Conservation (phyloP, 164 flowering plant species). For the Chimonanthus praecox region DNA sequence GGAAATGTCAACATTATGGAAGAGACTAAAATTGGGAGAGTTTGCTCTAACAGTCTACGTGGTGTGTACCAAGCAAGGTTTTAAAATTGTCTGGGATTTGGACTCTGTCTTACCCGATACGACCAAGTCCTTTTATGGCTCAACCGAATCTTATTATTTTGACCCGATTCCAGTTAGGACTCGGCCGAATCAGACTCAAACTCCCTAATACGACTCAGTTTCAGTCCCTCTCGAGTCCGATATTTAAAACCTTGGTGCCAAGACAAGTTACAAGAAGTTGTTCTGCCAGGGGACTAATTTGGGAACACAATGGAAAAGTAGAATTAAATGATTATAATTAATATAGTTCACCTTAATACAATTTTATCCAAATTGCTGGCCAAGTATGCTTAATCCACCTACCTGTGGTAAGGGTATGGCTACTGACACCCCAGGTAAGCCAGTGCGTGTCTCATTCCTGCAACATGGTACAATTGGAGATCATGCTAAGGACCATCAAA, state of each 20-base stretch:
- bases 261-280: neutral
- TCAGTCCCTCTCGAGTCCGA: too few relatives aligned
- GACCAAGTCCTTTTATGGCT: too few relatives aligned
- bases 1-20: neutral
- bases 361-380: neutral
- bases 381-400: slow-evolving; percentile 7
- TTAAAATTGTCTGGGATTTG: too few relatives aligned
- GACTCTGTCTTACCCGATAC: too few relatives aligned
- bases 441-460: slow-evolving; percentile 48
- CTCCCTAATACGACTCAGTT: too few relatives aligned
- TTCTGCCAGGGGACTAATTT: neutral
- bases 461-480: slow-evolving; percentile 11
- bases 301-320: neutral
- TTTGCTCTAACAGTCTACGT: neutral
- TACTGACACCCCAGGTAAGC: slow-evolving; percentile 41
- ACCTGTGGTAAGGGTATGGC: slow-evolving; percentile 65
- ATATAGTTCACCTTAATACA: neutral
- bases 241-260: too few relatives aligned
- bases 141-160: neutral
- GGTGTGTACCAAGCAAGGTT: too few relatives aligned
- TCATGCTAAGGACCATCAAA: slow-evolving; percentile 1
- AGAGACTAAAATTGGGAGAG: neutral
- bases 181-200: neutral
- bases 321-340: neutral
- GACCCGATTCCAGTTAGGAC: neutral